A percentile compares a stretch with the other conserved stretches of the same genome.
Conservation (phyloP, 2,329 filamentous ascomycete species). For the Stagonosporopsis vannaccii region DNA sequence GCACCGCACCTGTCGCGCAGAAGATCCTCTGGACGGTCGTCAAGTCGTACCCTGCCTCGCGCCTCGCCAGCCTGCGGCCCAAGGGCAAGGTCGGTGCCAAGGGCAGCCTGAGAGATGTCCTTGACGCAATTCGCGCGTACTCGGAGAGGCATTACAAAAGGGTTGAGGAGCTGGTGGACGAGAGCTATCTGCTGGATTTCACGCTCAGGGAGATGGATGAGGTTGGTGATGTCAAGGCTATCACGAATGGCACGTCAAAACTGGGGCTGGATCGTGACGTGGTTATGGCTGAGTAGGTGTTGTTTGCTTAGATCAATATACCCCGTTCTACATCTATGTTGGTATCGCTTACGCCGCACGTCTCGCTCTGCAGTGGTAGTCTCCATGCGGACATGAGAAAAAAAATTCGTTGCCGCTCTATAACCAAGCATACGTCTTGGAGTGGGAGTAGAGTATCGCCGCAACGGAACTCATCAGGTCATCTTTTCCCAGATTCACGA, state of each 20-base stretch:
- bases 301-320: slow-evolving; percentile 15
- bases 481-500: neutral
- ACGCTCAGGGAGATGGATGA: slow-evolving; percentile 92
- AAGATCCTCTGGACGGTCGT: slow-evolving; percentile 81
- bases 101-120: slow-evolving; percentile 73
- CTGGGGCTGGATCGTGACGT: slow-evolving; percentile 37
- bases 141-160: slow-evolving; percentile 92
- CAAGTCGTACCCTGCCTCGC: slow-evolving; percentile 78
- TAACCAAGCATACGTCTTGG: no score
- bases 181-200: slow-evolving; percentile 94
- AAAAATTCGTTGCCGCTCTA: no score
- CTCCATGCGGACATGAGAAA: neutral
- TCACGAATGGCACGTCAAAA: slow-evolving; percentile 36
- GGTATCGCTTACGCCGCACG: neutral
- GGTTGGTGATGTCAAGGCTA: slow-evolving; percentile 50
- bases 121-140: slow-evolving; percentile 87
- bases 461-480: neutral
- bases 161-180: slow-evolving; percentile 88
- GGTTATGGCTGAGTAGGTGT: slow-evolving; percentile 40
- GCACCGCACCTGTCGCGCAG: slow-evolving; percentile 85
- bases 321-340: slow-evolving; percentile 15
- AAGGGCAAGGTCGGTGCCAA: slow-evolving; percentile 44
- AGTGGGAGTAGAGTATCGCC: neutral
- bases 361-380: neutral
- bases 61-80: slow-evolving; percentile 71